Evolutionary conservation across 495 filamentous ascomycete species (phyloP).

Genomic region (Penicillium waksmanii): DNA sequence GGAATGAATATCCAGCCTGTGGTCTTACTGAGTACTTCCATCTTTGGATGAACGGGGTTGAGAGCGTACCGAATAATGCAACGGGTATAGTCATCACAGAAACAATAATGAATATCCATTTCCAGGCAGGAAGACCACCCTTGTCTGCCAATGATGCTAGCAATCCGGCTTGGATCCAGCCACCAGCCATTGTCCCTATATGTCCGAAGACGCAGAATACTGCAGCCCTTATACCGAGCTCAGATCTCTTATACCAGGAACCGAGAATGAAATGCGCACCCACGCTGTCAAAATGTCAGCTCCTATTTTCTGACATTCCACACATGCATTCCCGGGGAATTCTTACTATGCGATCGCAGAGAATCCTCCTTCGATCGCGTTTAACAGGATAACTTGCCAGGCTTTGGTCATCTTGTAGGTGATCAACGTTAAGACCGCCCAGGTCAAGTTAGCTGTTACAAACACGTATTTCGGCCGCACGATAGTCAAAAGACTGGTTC

Average conservation of each 20-base stretch:
- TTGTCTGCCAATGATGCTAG: slow-evolving; percentile 26
- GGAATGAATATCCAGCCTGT: slow-evolving; percentile 42
- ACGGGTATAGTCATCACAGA: slow-evolving; percentile 37
- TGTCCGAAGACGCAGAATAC: slow-evolving; percentile 38
- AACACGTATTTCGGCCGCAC: slow-evolving; percentile 40
- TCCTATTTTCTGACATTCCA: neutral
- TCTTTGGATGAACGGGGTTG: neutral
- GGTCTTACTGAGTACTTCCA: neutral
- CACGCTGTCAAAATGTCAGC: slow-evolving; percentile 23
- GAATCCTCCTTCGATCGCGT: slow-evolving; percentile 41
- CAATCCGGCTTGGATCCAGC: slow-evolving; percentile 38
- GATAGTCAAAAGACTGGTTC: slow-evolving; percentile 37
- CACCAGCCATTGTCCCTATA: slow-evolving; percentile 33
- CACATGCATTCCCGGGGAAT: neutral
- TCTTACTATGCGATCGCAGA: slow-evolving; percentile 41
- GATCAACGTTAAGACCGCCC: slow-evolving; percentile 39
- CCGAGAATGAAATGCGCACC: slow-evolving; percentile 36
- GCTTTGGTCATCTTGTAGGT: slow-evolving; percentile 38
- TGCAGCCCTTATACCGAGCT: slow-evolving; percentile 34
- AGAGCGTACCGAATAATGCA: slow-evolving; percentile 31
- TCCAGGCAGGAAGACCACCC: slow-evolving; percentile 34
- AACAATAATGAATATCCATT: slow-evolving; percentile 40
- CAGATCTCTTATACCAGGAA: slow-evolving; percentile 35
- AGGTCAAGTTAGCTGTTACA: slow-evolving; percentile 37
- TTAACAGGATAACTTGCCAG: slow-evolving; percentile 40